Conservation (phyloP, 495 filamentous ascomycete species). For the Aspergillus sparsus region DNA sequence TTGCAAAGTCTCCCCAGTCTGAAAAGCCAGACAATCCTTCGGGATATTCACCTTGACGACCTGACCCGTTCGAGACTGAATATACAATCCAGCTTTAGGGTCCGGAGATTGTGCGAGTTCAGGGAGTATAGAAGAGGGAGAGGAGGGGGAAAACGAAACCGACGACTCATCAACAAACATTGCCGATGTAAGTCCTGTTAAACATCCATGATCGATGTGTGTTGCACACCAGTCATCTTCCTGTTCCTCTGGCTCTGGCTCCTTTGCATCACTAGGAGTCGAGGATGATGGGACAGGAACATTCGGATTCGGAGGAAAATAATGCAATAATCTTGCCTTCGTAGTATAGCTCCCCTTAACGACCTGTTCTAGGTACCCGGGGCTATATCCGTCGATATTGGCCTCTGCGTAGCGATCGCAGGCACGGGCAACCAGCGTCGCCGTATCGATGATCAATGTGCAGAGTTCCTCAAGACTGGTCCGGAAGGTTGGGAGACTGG, state of each 20-base stretch:
- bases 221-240: conserved; percentile 90
- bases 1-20: conserved; percentile 91
- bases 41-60: conserved; percentile 89
- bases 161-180: conserved; percentile 89
- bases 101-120: conserved; percentile 77
- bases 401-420: conserved; percentile 84
- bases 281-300: conserved; percentile 29
- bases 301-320: conserved; percentile 59
- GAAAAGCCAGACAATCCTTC: conserved; percentile 86
- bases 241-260: neutral
- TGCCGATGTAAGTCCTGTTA: conserved; percentile 90
- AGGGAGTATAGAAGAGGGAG: conserved; percentile 42
- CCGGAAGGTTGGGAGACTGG: conserved; percentile 70
- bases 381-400: conserved; percentile 72
- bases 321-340: conserved; percentile 91
- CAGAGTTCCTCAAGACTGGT: conserved; percentile 74
- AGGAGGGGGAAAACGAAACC: conserved; percentile 37
- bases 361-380: conserved; percentile 79
- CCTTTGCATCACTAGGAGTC: conserved; percentile 4
- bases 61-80: conserved; percentile 75
- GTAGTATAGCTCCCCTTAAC: conserved; percentile 83
- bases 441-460: conserved; percentile 81
- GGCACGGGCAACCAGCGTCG: conserved; percentile 78
- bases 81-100: conserved; percentile 83
- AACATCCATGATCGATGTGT: conserved; percentile 89